Base-by-base conservation (phyloP, 208 protist genomes). In the Trypanosoma rangeli region DNA sequence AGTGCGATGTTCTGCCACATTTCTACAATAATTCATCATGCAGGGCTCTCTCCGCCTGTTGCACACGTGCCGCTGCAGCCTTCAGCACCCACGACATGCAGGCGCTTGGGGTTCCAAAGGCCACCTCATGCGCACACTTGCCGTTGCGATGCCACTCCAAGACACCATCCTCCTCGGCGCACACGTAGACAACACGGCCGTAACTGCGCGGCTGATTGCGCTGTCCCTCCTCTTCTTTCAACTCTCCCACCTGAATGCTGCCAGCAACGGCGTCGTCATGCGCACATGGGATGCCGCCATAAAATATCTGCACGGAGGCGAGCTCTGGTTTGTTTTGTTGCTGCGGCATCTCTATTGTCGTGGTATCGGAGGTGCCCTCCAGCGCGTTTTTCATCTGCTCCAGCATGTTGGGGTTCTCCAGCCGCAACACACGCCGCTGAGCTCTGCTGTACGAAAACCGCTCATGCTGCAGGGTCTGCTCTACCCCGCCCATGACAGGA, bases 101-200 rank as follows among this genome's bases (percentile, higher is more conserved):
- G 28, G 89, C 86, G 52, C 89, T 94, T 24, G 89, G 85, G 20
- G 86, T 90, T 24, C 89, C 89, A 18, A 94, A 61, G 20, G 90
- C 62, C n/a, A 94, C 76, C 66, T 94, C 86, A 55, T 89, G 83
- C 48, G 46, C 31, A 65, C 89, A 94, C 57, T 77, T 82, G 5
- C 89, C 89, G 50, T 94, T 92, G 56, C 73, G 64, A 37, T 79
- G 79, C 80, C 82, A 88, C 49, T 57, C 73, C 31, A 94, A 73
- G 22, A 94, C 60, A 7, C 65, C 26, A 58, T 94, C 89, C 26
- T 64, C 37, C 4, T 67, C 58, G 63, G 81, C 82, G 62, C 89
- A 94, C 5, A 82, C 75, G 48, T 76, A 64, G 2, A 81, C 55
- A 53, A 84, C 29, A 29, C 66, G 57, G 52, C 55, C 78, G 35